Evolutionary conservation across 805 yeast species (phyloP), one percentile per base, ranked within the genome.

Genomic region (Starmerella apis): DNA sequence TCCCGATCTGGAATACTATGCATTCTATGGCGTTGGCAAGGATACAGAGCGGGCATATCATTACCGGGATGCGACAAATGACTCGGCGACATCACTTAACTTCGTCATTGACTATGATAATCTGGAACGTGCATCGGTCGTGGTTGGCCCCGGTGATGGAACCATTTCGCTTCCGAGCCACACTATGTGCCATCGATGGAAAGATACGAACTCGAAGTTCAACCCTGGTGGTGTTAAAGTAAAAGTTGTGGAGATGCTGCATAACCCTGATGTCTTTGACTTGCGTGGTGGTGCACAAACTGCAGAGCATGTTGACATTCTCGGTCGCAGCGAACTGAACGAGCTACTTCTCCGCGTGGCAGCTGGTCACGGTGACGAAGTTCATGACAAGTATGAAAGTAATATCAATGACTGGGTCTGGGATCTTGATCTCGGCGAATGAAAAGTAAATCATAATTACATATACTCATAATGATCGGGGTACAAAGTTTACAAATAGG

Each of bases 211-310:
- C 20, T 72, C 76, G 27, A 76, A 81, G 50, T 71, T 77, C 58
- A 92, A 92, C 63, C 98, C 98, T 1, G 94, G 84, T 0, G 73
- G 75, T 8, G 67, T 78, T 1, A 61, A 71, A 18, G 94, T 90
- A 19, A 88, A 78, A 20, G 73, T 87, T 44, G 95, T 90, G 13
- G 98, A 92, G 67, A 82, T 92, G 70, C 76, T 77, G 60, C 96
- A 92, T 61, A 94, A 88, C 63, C 98, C 98, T 0, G 95, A 86
- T 61, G 70, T 85, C 57, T 87, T 84, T 60, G 98, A 92, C 68
- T 84, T 92, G 30, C 76, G 98, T 56, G 98, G 98, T 23, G 98
- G 98, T 13, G 94, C 96, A 10, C 84, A 83, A 63, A 90, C 96
- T 0, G 96, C 97, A 1, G 98, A 92, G 61, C 98, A 92, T 65